phyloP scores from a whole-genome alignment of 345 rosid species.

The Sonneratia alba region DNA sequence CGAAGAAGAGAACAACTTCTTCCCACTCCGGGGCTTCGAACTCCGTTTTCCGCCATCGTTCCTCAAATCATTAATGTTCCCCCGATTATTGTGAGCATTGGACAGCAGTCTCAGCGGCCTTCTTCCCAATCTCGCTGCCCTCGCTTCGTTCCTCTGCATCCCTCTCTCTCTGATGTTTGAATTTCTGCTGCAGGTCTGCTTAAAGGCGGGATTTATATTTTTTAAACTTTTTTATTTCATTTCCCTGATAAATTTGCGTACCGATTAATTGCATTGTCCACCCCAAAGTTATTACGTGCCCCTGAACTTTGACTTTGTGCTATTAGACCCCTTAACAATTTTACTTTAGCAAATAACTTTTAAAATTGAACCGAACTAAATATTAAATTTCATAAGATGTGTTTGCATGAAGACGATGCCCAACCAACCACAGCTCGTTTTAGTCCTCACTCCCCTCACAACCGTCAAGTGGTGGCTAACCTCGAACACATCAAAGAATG shows the following conservation, averaged over 20 bases:
- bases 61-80: not conserved
- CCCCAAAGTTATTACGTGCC: not conserved
- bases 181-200: conserved; percentile 2
- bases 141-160: conserved; percentile 30
- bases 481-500: too few relatives aligned
- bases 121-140: conserved; percentile 22
- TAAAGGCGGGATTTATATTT: not conserved
- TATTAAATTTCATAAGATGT: too few relatives aligned
- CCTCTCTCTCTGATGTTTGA: conserved; percentile 6
- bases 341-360: too few relatives aligned
- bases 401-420: too few relatives aligned
- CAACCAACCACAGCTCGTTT: too few relatives aligned
- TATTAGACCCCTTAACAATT: not conserved
- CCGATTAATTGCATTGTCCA: not conserved
- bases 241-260: not conserved
- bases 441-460: too few relatives aligned
- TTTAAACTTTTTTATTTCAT: not conserved
- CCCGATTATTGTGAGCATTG: conserved; percentile 9
- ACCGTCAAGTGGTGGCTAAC: too few relatives aligned
- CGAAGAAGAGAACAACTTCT: conserved; percentile 15
- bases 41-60: conserved; percentile 8
- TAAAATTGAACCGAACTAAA: too few relatives aligned
- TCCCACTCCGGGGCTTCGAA: conserved; percentile 17
- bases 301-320: not conserved
- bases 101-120: conserved; percentile 28